Evolutionary conservation across 2,329 filamentous ascomycete genomes (phyloP).

Genomic region (Talaromyces sp.): DNA sequence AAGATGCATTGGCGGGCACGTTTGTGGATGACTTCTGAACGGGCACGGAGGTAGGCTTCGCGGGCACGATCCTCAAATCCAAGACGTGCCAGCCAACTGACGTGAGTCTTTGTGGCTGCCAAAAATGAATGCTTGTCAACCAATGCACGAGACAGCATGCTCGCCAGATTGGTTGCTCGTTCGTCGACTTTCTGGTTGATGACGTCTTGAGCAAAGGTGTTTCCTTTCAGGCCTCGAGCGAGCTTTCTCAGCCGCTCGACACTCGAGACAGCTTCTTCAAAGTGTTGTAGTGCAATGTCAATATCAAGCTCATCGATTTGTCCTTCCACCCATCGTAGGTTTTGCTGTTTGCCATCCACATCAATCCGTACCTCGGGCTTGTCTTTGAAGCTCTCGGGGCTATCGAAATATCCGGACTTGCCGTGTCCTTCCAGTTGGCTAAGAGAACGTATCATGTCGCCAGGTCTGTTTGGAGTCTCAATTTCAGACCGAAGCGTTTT

Average conservation of each 20-base stretch:
- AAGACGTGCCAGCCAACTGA: slow-evolving; percentile 76
- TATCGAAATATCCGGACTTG: slow-evolving; percentile 74
- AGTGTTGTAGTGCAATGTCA: slow-evolving; percentile 83
- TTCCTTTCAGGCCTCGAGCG: slow-evolving; percentile 74
- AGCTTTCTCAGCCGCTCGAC: slow-evolving; percentile 81
- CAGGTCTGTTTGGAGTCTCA: slow-evolving; percentile 76
- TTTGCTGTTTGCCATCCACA: slow-evolving; percentile 93
- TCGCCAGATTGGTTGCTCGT: slow-evolving; percentile 70
- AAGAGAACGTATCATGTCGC: slow-evolving; percentile 81
- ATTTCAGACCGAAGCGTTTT: slow-evolving; percentile 80
- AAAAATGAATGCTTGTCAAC: slow-evolving; percentile 71
- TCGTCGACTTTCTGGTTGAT: slow-evolving; percentile 89
- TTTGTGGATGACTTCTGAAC: slow-evolving; percentile 72
- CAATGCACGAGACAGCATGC: slow-evolving; percentile 70
- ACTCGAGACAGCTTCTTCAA: slow-evolving; percentile 75
- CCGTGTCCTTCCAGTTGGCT: slow-evolving; percentile 72
- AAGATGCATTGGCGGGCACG: slow-evolving; percentile 89
- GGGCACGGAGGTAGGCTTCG: slow-evolving; percentile 76
- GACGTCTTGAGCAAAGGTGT: slow-evolving; percentile 81
- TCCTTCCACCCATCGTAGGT: slow-evolving; percentile 88
- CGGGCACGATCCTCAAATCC: slow-evolving; percentile 87
- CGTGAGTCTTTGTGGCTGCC: slow-evolving; percentile 71
- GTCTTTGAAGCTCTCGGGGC: slow-evolving; percentile 71
- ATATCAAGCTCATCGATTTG: slow-evolving; percentile 97
- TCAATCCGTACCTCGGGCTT: slow-evolving; percentile 73